phyloP scores from a whole-genome alignment of 768 basidiomycete genomes.

The Agrocybe pediades region DNA sequence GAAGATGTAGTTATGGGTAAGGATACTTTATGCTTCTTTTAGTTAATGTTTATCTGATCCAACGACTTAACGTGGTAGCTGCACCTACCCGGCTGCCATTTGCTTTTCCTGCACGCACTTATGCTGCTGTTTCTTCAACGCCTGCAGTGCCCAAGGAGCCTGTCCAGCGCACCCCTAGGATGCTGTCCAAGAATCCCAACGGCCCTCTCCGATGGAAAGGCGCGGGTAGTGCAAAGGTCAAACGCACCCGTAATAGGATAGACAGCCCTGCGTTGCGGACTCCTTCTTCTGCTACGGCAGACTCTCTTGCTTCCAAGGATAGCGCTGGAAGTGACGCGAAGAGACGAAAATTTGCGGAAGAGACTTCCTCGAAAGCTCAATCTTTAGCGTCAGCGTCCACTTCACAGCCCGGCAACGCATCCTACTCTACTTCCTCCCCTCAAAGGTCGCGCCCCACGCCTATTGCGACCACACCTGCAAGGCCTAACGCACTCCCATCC shows the following conservation, averaged over 20 bases:
- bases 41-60: not conserved
- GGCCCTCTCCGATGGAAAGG: slow-evolving; percentile 75
- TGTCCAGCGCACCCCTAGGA: too few species aligned
- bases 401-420: slow-evolving; percentile 18
- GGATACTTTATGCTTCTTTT: not conserved
- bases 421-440: slow-evolving; percentile 37
- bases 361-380: slow-evolving; percentile 34
- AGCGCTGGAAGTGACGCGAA: slow-evolving; percentile 47
- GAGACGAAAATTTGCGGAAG: slow-evolving; percentile 60
- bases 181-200: slow-evolving; percentile 71
- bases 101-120: not conserved
- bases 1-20: not conserved
- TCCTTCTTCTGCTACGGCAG: slow-evolving; percentile 43
- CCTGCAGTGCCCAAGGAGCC: slow-evolving; percentile 1
- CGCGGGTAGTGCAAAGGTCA: slow-evolving; percentile 66
- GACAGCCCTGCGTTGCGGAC: slow-evolving; percentile 74
- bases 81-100: not conserved
- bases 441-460: slow-evolving; percentile 29
- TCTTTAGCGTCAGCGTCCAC: slow-evolving; percentile 19
- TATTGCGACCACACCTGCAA: slow-evolving; percentile 15
- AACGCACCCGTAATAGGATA: slow-evolving; percentile 59
- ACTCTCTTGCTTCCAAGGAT: slow-evolving; percentile 39
- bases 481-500: slow-evolving; percentile 23
- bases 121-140: not conserved
- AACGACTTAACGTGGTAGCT: not conserved